Conservation (phyloP, 1,284 basidiomycete species). For the Fomitopsis palustris region DNA sequence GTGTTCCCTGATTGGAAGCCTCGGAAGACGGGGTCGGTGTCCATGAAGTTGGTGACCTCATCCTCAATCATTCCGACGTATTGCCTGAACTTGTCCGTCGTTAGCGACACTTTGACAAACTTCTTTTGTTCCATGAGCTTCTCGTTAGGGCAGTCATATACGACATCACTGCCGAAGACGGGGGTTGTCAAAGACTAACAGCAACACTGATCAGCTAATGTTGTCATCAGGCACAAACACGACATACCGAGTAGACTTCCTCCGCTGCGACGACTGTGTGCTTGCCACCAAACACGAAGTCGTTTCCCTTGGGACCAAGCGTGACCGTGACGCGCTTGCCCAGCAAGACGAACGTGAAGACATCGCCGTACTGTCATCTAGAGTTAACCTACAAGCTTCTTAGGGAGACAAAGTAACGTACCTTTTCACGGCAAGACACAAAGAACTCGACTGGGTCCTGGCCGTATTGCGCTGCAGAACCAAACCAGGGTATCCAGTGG, state of each 20-base stretch:
- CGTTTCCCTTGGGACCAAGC: constrained; percentile 90
- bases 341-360: constrained; percentile 94
- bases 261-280: constrained; percentile 92
- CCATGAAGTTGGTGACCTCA: constrained; percentile 76
- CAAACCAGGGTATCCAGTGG: constrained; percentile 74
- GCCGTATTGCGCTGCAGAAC: constrained; percentile 74
- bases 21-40: constrained; percentile 57
- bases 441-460: constrained; percentile 81
- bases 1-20: constrained; percentile 58
- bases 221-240: background rate
- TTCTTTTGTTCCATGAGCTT: constrained; percentile 99
- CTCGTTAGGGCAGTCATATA: constrained; percentile 96
- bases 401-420: constrained; percentile 25
- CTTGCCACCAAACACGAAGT: constrained; percentile 94
- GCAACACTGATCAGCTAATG: background rate
- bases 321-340: constrained; percentile 91
- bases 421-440: constrained; percentile 79
- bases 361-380: constrained; percentile 53
- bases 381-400: background rate
- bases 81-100: constrained; percentile 86
- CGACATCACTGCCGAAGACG: constrained; percentile 95
- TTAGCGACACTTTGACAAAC: constrained; percentile 93
- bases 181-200: constrained; percentile 83
- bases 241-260: constrained; percentile 87
- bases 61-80: constrained; percentile 92